Evolutionary conservation across 495 filamentous ascomycete species (phyloP).

Genomic region (Annulohypoxylon stygium): DNA sequence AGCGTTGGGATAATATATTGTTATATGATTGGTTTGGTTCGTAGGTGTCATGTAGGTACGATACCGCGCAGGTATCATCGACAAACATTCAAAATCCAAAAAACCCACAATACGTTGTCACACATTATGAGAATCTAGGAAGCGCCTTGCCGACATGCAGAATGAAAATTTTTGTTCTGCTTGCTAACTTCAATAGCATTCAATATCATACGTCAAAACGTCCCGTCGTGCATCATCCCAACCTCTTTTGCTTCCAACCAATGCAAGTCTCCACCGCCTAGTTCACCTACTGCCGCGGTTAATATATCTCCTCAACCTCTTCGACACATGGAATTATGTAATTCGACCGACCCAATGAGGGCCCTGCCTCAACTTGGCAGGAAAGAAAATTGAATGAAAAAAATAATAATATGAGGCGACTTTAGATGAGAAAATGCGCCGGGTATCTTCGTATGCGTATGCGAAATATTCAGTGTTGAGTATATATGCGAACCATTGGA

Average conservation of each 20-base stretch:
- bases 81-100: constrained; percentile 44
- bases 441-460: constrained; percentile 46
- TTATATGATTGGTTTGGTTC: not conserved
- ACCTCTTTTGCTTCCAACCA: constrained; percentile 21
- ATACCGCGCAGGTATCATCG: constrained; percentile 22
- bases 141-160: constrained; percentile 13
- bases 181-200: constrained; percentile 22
- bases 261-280: constrained; percentile 40
- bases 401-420: constrained; percentile 21
- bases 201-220: constrained; percentile 31
- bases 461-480: constrained; percentile 34
- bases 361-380: constrained; percentile 5
- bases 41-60: not conserved
- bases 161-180: constrained; percentile 18
- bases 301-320: constrained; percentile 33
- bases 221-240: constrained; percentile 41
- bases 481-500: constrained; percentile 11
- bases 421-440: constrained; percentile 27
- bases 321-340: constrained; percentile 37
- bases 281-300: constrained; percentile 28
- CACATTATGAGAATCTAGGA: constrained; percentile 13
- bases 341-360: constrained; percentile 27
- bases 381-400: constrained; percentile 1
- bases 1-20: not conserved
- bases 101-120: constrained; percentile 29